phyloP scores from a whole-genome alignment of 257 asterid genomes.

The Handroanthus guayacan region DNA sequence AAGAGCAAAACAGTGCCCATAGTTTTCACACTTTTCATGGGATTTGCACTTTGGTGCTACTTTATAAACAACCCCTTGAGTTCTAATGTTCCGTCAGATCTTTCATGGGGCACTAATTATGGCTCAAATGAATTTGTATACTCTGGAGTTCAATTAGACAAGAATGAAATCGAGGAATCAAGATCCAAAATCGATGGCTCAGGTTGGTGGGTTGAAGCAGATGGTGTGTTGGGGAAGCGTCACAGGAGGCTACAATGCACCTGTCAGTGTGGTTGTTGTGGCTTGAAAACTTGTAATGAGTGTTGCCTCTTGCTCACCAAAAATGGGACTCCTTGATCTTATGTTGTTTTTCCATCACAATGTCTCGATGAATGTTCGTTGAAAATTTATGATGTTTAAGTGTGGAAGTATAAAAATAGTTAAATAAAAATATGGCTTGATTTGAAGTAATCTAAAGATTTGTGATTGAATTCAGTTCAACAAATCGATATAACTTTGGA shows the following conservation, averaged over 20 bases:
- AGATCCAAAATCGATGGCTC: neutral
- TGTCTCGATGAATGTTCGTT: neutral
- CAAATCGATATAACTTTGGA: neutral
- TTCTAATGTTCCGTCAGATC: neutral
- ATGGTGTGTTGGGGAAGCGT: constrained; percentile 27
- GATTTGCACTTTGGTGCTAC: constrained; percentile 28
- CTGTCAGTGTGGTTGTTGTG: constrained; percentile 40
- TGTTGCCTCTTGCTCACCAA: constrained; percentile 27
- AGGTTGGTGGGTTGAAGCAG: neutral
- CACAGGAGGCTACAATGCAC: constrained; percentile 35
- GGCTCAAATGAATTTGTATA: neutral
- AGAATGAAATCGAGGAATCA: neutral
- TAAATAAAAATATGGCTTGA: neutral
- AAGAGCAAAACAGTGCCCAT: constrained; percentile 5
- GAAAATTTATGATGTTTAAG: too few species aligned
- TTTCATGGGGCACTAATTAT: too few species aligned
- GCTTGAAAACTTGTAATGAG: constrained; percentile 7
- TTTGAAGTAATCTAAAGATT: neutral
- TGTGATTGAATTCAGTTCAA: neutral
- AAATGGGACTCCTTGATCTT: neutral
- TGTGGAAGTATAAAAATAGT: neutral
- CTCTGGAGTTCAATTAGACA: neutral
- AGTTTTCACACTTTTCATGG: constrained; percentile 24
- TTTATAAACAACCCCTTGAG: neutral
- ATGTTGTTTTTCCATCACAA: neutral